Evolutionary conservation across 495 filamentous ascomycete genomes (phyloP).

Genomic region (Talaromyces wortmannii): DNA sequence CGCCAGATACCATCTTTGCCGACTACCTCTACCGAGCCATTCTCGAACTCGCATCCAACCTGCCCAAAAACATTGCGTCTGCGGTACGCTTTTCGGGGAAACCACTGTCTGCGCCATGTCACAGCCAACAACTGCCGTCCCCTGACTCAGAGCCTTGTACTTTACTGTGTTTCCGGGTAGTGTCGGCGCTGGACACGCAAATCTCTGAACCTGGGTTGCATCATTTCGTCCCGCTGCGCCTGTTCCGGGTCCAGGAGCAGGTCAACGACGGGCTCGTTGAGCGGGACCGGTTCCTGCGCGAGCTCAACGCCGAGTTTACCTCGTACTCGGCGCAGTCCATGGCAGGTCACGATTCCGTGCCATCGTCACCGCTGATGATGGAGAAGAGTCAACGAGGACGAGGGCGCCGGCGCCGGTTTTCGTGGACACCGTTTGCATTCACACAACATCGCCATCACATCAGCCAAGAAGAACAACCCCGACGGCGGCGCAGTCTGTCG

Average conservation of each 20-base stretch:
- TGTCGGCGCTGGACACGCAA: constrained; percentile 43
- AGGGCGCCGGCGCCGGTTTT: too few relatives aligned
- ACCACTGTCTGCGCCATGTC: constrained; percentile 39
- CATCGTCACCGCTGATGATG: too few relatives aligned
- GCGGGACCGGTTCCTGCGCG: constrained; percentile 42
- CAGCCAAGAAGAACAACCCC: not conserved
- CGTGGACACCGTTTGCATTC: not conserved
- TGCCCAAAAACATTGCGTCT: constrained; percentile 39
- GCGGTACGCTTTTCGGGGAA: constrained; percentile 42
- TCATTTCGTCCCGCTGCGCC: constrained; percentile 41
- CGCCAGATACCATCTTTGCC: constrained; percentile 28
- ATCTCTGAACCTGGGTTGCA: constrained; percentile 27
- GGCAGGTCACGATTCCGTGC: constrained; percentile 6
- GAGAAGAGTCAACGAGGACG: too few relatives aligned
- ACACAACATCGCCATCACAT: not conserved
- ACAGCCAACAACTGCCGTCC: constrained; percentile 5
- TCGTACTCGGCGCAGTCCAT: constrained; percentile 5
- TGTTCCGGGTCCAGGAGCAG: constrained; percentile 53
- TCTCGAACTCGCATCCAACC: constrained; percentile 25
- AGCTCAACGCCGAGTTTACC: constrained; percentile 40
- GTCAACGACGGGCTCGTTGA: constrained; percentile 42
- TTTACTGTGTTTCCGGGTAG: constrained; percentile 49
- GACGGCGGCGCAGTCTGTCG: constrained; percentile 7
- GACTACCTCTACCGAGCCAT: constrained; percentile 33
- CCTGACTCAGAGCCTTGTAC: constrained; percentile 22